Base-by-base conservation (phyloP, 306 rosid genomes). In the Gillenia trifoliata region DNA sequence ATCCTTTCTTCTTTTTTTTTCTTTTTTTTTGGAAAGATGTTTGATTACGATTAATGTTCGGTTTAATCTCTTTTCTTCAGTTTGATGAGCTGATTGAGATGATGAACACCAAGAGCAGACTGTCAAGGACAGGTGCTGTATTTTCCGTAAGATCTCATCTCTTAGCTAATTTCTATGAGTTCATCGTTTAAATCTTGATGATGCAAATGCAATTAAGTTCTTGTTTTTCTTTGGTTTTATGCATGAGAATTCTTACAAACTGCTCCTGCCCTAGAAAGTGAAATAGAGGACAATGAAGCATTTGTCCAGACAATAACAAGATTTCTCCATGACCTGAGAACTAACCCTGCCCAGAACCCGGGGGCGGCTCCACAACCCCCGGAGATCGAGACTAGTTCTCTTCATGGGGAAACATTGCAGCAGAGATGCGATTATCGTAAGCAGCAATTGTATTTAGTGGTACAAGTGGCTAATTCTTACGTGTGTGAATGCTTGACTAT, bases 11-110 rank as follows among this genome's bases (percentile, higher is more conserved):
- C n/a, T n/a, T n/a, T n/a, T n/a, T n/a, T n/a, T n/a, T 20, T 55
- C 4, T 13, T 23, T 10, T 8, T 66, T 40, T 5, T 66, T 4
- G 49, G 55, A 36, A 33, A 11, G 43, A 54, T 7, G 4, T 66
- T 50, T 50, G 19, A 20, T 50, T 50, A 7, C 56, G n/a, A 50
- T 20, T 17, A 16, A 19, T 50, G 10, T 55, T 55, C 13, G 12
- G 61, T 60, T 11, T 59, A 19, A 45, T 40, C 23, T 41, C 15
- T 26, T 16, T 29, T 55, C 28, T 28, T 75, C 71, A 85, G 86
- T 85, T 80, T 45, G 89, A 85, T 12, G 81, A 85, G 49, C 69
- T 85, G 23, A 70, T 82, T 57, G 83, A 62, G 70, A 77, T 80
- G 36, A 73, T 80, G 79, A 66, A 80, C 55, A 55, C 75, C n/a